A percentile compares a stretch with the other conserved stretches of the same genome.
Conservation (phyloP, 169 alveolate genomes). For the Plasmodium gonderi region DNA sequence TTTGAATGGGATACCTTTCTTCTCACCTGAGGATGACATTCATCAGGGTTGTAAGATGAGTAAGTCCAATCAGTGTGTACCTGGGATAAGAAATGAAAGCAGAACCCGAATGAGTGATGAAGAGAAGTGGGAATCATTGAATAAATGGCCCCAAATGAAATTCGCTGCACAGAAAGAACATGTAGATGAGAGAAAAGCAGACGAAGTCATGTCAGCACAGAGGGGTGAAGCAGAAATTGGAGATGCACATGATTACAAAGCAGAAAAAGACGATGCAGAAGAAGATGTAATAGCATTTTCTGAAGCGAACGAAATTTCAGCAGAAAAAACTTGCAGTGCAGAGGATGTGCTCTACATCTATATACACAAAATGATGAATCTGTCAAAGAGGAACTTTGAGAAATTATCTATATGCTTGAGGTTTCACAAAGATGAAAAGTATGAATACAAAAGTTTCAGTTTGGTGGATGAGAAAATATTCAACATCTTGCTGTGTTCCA, state of each 20-base stretch:
- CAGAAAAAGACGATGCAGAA: neutral
- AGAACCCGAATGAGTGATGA: too few species aligned
- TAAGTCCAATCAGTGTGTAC: too few species aligned
- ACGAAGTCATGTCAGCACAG: neutral
- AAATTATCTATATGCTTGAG: slow-evolving; percentile 33
- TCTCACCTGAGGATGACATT: neutral
- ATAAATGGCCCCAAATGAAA: too few species aligned
- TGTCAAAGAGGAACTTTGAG: slow-evolving; percentile 5
- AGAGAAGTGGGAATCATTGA: too few species aligned
- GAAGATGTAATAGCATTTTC: neutral
- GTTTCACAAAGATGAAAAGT: slow-evolving; percentile 51
- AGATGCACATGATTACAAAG: neutral
- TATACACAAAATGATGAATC: slow-evolving; percentile 31
- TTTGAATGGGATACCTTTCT: neutral
- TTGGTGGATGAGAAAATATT: slow-evolving; percentile 23
- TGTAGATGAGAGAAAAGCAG: neutral
- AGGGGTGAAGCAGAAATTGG: neutral
- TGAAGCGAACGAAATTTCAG: neutral
- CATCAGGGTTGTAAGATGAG: neutral
- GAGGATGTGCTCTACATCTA: slow-evolving; percentile 32
- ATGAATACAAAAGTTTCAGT: slow-evolving; percentile 1
- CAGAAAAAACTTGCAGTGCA: neutral
- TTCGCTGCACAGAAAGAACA: neutral
- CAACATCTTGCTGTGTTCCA: slow-evolving; percentile 9
- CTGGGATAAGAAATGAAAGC: too few species aligned